These are phyloP conservation scores for Penicillium bialowiezense DNA, from an alignment of 495 filamentous ascomycete species.

Conservation along the genomic window DNA sequence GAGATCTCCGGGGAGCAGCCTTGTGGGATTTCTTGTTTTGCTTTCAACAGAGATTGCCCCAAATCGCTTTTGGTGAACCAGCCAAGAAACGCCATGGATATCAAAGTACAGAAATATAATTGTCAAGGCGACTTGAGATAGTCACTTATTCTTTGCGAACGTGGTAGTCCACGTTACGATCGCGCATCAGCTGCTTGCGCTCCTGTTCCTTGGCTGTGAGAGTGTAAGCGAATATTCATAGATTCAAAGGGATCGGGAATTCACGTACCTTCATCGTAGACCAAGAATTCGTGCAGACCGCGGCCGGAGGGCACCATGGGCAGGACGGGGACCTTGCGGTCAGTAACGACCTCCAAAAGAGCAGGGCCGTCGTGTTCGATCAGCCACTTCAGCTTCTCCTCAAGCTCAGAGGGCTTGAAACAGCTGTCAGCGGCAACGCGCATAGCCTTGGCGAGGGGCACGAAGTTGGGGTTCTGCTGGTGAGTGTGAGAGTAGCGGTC, in stretches of 20 bases:
- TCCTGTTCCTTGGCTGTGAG: conserved; percentile 68
- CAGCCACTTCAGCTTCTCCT: conserved; percentile 81
- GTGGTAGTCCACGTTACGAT: conserved; percentile 52
- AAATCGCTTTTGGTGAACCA: conserved; percentile 39
- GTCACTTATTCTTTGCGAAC: conserved; percentile 17
- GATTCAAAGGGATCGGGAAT: not conserved
- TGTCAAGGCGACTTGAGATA: conserved; percentile 25
- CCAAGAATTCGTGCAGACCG: conserved; percentile 88
- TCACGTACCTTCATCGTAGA: conserved; percentile 75
- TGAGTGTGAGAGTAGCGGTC: conserved; percentile 91
- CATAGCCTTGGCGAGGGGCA: conserved; percentile 83
- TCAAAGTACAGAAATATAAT: conserved; percentile 34
- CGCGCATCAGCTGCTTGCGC: conserved; percentile 67
- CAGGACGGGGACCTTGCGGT: conserved; percentile 95
- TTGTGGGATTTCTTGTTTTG: conserved; percentile 11
- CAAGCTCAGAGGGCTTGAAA: conserved; percentile 66
- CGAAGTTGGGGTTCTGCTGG: conserved; percentile 85
- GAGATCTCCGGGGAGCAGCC: conserved; percentile 1
- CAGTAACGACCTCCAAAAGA: conserved; percentile 58
- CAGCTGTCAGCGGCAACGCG: conserved; percentile 66
- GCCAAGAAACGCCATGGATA: conserved; percentile 49
- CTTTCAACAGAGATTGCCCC: conserved; percentile 17
- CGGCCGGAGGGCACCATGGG: conserved; percentile 92
- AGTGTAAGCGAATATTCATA: conserved; percentile 19
- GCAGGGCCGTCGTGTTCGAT: conserved; percentile 78